Evolutionary conservation across 257 asterid genomes (phyloP).

Genomic region (Scutellaria barbata): DNA sequence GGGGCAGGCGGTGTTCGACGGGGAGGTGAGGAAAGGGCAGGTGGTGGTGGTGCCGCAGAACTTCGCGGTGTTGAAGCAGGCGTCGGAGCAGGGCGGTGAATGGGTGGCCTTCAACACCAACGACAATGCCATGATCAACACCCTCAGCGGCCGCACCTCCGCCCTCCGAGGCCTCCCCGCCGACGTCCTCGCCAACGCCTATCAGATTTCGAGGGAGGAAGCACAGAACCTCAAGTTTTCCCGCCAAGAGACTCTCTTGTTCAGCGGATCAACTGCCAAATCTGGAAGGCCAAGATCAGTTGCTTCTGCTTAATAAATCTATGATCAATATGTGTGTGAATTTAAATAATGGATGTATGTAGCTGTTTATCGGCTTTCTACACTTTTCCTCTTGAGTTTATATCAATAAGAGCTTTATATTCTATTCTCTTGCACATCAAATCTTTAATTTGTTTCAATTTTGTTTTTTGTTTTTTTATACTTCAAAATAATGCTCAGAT

Average conservation of each 20-base stretch:
- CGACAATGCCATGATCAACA: conserved; percentile 65
- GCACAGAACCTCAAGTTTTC: conserved; percentile 60
- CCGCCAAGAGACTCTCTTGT: conserved; percentile 52
- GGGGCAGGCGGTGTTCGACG: conserved; percentile 63
- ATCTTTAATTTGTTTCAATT: no score
- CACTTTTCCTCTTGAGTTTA: no score
- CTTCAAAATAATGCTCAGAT: no score
- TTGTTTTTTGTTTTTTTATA: no score
- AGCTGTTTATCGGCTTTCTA: no score
- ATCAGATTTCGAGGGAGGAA: conserved; percentile 53
- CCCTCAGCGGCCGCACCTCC: conserved; percentile 69
- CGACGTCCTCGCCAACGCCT: conserved; percentile 52
- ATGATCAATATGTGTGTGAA: no score
- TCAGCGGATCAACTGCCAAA: conserved; percentile 37
- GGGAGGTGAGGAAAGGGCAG: conserved; percentile 53
- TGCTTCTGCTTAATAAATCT: conserved; percentile 10
- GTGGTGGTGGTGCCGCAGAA: conserved; percentile 66
- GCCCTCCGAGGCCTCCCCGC: conserved; percentile 60
- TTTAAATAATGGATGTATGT: no score
- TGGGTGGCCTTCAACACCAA: conserved; percentile 78
- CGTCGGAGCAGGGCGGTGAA: conserved; percentile 60
- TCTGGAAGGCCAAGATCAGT: conserved; percentile 18
- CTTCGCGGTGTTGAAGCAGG: conserved; percentile 60
- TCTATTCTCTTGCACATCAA: no score
- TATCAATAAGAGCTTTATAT: no score